Base-by-base conservation (phyloP, 2,329 filamentous ascomycete genomes). In the Talaromyces piceae region DNA sequence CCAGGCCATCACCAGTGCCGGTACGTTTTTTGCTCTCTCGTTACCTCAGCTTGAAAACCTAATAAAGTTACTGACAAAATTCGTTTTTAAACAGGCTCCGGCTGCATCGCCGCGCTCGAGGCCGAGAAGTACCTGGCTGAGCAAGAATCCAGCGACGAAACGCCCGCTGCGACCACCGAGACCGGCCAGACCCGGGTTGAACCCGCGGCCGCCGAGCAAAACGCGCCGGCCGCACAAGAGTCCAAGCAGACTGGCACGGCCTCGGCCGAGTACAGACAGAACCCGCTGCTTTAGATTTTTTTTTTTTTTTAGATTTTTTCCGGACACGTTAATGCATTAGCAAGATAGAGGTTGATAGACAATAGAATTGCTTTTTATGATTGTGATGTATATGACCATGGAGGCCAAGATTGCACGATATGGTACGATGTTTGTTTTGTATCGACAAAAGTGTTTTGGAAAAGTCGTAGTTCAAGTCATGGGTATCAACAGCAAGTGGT, bases 1-100 rank as follows among this genome's bases (percentile, higher is more conserved):
- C 68, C 93, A 98, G 76, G 93, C 93, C 44, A 94, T 98, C 59
- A 98, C 93, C 58, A 96, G 91, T 74, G 93, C 93, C 61, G 91
- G 89, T 90, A 77, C 67, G 84, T 81, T 59, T 9, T 16, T 9
- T 22, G 84, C 81, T 59, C 9, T 16, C 12, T 22, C 46, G n/a
- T 8, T 13, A 22, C 12, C 22, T 16, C 39, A 37, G 20, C 16
- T 18, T 18, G n/a, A 18, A 11, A 11, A 37, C n/a, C 9, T 37
- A 28, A 7, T 28, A 28, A 28, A 28, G 23, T 5, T 44, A 41
- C 16, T 46, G 7, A 37, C 66, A 52, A 66, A 60, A 41, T 62
- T 55, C 41, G 11, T 48, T 20, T 28, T 13, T 12, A 26, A 41
- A 49, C 28, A 91, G 88, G 91, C 54, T 90, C 91, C 55, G 93